phyloP scores from a whole-genome alignment of 768 basidiomycete species.

The Hydnomerulius pinastri region DNA sequence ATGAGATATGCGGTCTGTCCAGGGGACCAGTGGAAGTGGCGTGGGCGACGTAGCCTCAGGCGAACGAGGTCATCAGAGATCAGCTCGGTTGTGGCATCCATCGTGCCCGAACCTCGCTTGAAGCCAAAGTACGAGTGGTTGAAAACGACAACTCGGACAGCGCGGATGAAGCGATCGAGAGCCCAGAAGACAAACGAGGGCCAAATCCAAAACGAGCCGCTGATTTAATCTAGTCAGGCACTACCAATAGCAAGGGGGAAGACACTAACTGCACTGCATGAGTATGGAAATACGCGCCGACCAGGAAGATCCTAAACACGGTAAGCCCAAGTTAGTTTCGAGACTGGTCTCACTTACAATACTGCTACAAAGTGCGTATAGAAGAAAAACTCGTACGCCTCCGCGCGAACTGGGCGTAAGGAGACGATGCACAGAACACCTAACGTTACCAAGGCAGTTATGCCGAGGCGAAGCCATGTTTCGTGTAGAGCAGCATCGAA shows the following conservation, averaged over 20 bases:
- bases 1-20: constrained; percentile 56
- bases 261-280: constrained; percentile 34
- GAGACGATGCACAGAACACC: constrained; percentile 44
- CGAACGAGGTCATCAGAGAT: constrained; percentile 46
- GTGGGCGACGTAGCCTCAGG: constrained; percentile 43
- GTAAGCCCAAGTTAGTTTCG: constrained; percentile 44
- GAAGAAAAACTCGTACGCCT: constrained; percentile 53
- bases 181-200: constrained; percentile 56
- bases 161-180: constrained; percentile 49
- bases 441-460: constrained; percentile 39
- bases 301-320: constrained; percentile 28
- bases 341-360: constrained; percentile 28
- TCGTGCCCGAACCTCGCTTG: constrained; percentile 15
- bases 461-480: constrained; percentile 28
- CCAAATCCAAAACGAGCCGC: constrained; percentile 42
- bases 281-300: constrained; percentile 43
- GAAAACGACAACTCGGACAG: constrained; percentile 41
- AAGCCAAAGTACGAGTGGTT: constrained; percentile 41
- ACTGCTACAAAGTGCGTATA: constrained; percentile 45
- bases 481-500: constrained; percentile 1
- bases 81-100: constrained; percentile 41
- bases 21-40: constrained; percentile 49
- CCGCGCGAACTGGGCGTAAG: constrained; percentile 50
- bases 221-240: constrained; percentile 9
- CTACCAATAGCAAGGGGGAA: constrained; percentile 14